These are phyloP conservation scores for Otatea glauca DNA, from an alignment of 176 grass and related monocot genomes.

Conservation along the genomic window DNA sequence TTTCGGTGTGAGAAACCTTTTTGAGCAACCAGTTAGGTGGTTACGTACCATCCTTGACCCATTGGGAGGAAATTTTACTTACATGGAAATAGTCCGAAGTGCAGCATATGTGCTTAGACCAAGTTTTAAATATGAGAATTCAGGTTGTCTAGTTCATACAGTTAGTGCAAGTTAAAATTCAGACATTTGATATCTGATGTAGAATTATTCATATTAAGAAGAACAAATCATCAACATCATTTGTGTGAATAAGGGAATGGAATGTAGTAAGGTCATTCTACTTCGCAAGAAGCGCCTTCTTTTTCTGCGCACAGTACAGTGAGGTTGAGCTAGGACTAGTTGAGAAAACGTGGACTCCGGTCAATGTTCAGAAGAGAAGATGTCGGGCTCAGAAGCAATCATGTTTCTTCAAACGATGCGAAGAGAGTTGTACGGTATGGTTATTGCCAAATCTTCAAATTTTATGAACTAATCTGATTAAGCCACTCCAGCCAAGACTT, in stretches of 20 bases:
- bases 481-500: neutral
- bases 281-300: neutral
- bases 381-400: slow-evolving; percentile 5
- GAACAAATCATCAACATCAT: neutral
- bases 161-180: neutral
- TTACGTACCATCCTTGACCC: neutral
- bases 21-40: neutral
- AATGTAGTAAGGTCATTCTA: neutral
- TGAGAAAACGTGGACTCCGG: neutral
- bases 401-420: neutral
- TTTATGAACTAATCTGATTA: neutral
- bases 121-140: neutral
- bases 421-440: neutral
- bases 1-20: neutral
- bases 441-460: neutral
- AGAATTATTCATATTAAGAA: neutral
- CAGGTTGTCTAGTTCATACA: neutral
- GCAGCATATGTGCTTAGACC: neutral
- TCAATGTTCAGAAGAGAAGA: slow-evolving; percentile 2
- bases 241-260: neutral
- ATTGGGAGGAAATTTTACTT: neutral
- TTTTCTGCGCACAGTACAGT: neutral
- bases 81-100: neutral
- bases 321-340: neutral
- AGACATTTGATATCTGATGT: neutral